Evolutionary conservation across 345 rosid species (phyloP).

Genomic region (Microcos paniculata): DNA sequence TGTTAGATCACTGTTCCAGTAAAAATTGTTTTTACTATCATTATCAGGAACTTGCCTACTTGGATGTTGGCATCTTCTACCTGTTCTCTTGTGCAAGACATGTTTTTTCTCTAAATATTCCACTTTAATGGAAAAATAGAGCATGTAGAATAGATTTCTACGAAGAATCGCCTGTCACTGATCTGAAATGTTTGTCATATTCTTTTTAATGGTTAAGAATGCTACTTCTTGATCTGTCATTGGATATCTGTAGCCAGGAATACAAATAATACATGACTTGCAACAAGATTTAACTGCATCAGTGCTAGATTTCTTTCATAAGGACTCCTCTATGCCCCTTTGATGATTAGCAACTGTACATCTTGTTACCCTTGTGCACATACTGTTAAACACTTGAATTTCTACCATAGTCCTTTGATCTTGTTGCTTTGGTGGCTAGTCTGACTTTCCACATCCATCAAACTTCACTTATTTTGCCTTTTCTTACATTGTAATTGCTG

Average conservation of each 20-base stretch:
- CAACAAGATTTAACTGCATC: neutral
- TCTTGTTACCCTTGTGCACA: neutral
- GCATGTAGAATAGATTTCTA: neutral
- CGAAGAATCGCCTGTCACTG: neutral
- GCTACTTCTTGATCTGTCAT: neutral
- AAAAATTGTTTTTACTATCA: neutral
- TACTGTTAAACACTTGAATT: neutral
- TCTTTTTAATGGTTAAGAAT: neutral
- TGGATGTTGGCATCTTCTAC: neutral
- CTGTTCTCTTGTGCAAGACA: neutral
- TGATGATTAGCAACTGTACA: neutral
- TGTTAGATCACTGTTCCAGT: neutral
- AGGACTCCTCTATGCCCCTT: neutral
- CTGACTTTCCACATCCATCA: neutral
- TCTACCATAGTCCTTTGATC: conserved; percentile 2
- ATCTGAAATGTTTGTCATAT: neutral
- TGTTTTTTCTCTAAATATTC: neutral
- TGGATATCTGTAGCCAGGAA: neutral
- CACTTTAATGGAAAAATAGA: neutral
- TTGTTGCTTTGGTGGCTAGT: neutral
- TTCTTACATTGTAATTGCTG: neutral
- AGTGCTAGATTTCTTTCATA: neutral
- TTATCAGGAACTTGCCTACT: neutral
- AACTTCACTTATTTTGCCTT: neutral
- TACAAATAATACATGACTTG: neutral